These are phyloP conservation scores for Paspalum vaginatum DNA, from an alignment of 176 grass and related monocot species.

Conservation along the genomic window DNA sequence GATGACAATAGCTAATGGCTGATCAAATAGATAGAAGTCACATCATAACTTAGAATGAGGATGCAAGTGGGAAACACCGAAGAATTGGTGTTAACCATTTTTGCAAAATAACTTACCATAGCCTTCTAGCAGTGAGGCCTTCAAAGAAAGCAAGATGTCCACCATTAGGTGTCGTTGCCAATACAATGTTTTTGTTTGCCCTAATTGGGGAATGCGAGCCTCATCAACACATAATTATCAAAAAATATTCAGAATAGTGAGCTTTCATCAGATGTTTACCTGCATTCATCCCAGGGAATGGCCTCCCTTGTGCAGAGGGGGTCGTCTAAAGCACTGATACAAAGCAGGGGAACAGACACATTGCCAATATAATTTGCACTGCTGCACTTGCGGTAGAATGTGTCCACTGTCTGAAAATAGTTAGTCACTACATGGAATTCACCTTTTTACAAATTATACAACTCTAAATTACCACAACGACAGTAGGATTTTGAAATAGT, in stretches of 20 bases:
- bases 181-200: slow-evolving; percentile 86
- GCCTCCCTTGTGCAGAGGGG: slow-evolving; percentile 94
- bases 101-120: slow-evolving; percentile 62
- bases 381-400: slow-evolving; percentile 92
- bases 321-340: slow-evolving; percentile 94
- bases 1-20: neutral
- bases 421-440: slow-evolving; percentile 17
- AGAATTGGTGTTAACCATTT: neutral
- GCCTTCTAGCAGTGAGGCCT: slow-evolving; percentile 69
- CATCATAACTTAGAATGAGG: neutral
- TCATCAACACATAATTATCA: slow-evolving; percentile 19
- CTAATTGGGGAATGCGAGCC: slow-evolving; percentile 48
- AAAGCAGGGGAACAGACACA: slow-evolving; percentile 77
- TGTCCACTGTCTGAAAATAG: slow-evolving; percentile 88
- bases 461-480: neutral
- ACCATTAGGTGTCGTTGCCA: slow-evolving; percentile 87
- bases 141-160: slow-evolving; percentile 91
- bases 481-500: neutral
- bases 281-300: slow-evolving; percentile 99
- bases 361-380: slow-evolving; percentile 70
- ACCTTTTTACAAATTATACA: neutral
- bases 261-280: slow-evolving; percentile 35
- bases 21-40: neutral
- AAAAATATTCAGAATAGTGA: slow-evolving; percentile 17
- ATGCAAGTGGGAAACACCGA: neutral